These are phyloP conservation scores for Capsicum rhomboideum DNA, from an alignment of 257 asterid genomes.

Conservation along the genomic window DNA sequence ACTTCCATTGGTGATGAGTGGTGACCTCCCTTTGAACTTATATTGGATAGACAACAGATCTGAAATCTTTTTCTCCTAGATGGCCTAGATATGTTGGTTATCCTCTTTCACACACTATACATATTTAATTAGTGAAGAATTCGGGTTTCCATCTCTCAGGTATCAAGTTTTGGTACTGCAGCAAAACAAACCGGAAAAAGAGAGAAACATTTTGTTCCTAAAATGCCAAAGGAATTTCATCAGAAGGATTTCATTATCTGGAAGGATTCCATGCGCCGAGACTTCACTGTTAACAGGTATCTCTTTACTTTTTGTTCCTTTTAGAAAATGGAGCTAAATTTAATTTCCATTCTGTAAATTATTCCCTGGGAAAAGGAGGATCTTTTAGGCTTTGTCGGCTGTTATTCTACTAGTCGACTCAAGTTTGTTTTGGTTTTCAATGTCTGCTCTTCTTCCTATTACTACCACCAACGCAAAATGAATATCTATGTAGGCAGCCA, in stretches of 20 bases:
- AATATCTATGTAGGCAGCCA: not conserved
- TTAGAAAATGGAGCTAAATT: not conserved
- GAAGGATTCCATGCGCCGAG: slow-evolving; percentile 69
- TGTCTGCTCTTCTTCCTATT: not conserved
- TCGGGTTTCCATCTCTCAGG: slow-evolving; percentile 27
- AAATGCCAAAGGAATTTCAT: slow-evolving; percentile 40
- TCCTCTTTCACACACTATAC: not conserved
- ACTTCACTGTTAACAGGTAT: slow-evolving; percentile 90
- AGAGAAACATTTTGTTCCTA: slow-evolving; percentile 15
- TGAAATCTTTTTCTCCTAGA: not conserved
- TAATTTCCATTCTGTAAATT: not conserved
- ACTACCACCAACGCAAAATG: not conserved
- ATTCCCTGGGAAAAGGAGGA: not conserved
- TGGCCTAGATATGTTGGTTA: not conserved
- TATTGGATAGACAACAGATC: not conserved
- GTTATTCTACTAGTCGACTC: not conserved
- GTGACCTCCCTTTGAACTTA: not conserved
- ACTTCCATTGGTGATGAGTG: not conserved
- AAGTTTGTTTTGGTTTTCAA: not conserved
- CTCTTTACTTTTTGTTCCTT: not conserved
- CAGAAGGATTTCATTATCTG: slow-evolving; percentile 51
- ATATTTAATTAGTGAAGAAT: not conserved
- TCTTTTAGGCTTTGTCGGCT: not conserved
- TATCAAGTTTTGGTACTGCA: slow-evolving; percentile 74
- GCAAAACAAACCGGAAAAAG: slow-evolving; percentile 20